Evolutionary conservation across 805 yeast species (phyloP).

Genomic region (Metschnikowia similis): DNA sequence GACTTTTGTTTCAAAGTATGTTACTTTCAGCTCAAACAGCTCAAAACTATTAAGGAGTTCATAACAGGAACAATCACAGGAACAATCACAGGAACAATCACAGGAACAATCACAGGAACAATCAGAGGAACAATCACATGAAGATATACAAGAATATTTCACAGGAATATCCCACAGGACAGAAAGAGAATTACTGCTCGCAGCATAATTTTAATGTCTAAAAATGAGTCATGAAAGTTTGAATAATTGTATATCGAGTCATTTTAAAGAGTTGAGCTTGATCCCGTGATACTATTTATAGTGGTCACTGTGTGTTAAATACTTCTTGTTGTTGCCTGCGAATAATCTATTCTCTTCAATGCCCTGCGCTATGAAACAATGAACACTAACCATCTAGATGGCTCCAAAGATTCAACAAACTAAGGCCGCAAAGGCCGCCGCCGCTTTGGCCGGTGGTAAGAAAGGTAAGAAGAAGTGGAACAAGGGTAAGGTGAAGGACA

Average conservation of each 20-base stretch:
- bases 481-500: conserved; percentile 99
- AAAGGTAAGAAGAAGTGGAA: conserved; percentile 99
- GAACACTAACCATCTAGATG: conserved; percentile 42
- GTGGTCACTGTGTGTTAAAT: not conserved
- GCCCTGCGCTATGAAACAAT: not conserved
- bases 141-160: too few relatives aligned
- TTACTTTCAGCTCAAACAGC: conserved; percentile 3
- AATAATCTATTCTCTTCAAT: not conserved
- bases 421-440: conserved; percentile 99
- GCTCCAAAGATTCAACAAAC: conserved; percentile 99
- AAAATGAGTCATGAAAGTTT: too few relatives aligned
- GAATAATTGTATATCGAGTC: too few relatives aligned
- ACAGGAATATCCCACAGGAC: too few relatives aligned
- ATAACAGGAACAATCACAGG: too few relatives aligned
- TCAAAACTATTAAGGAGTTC: not conserved
- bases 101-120: too few relatives aligned
- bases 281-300: not conserved
- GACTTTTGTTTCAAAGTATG: conserved; percentile 30
- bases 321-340: not conserved
- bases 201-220: too few relatives aligned
- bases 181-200: too few relatives aligned
- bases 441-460: conserved; percentile 99
- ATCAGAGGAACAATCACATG: too few relatives aligned
- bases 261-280: too few relatives aligned
- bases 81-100: too few relatives aligned